Conservation (phyloP, 106 monocot species). For the Iris macrosiphon region DNA sequence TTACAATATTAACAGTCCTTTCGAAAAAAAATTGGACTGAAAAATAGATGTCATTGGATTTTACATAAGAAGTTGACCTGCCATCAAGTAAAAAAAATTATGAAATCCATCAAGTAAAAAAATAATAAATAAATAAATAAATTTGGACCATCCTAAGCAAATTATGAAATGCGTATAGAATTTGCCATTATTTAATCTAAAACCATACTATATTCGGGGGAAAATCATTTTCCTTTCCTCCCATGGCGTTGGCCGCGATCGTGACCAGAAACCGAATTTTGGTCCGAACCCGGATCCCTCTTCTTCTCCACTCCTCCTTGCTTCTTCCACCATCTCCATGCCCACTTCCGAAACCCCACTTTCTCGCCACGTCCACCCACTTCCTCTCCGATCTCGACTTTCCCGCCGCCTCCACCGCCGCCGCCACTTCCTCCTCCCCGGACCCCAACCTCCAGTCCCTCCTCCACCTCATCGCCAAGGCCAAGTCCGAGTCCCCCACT, state of each 20-base stretch:
- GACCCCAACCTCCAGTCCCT: constrained; percentile 20
- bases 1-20: too few species aligned
- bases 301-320: not conserved
- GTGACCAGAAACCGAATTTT: not conserved
- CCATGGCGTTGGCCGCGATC: not conserved
- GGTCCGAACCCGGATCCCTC: not conserved
- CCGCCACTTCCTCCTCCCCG: not conserved
- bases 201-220: too few species aligned
- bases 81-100: too few species aligned
- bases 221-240: not conserved
- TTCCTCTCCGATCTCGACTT: not conserved
- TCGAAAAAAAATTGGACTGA: too few species aligned
- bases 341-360: not conserved
- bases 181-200: too few species aligned
- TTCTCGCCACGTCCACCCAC: not conserved
- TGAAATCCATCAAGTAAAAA: too few species aligned
- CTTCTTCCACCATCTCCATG: not conserved
- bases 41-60: too few species aligned
- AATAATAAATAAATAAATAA: too few species aligned
- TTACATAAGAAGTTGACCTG: too few species aligned
- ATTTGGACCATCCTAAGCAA: too few species aligned
- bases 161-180: too few species aligned
- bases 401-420: not conserved
- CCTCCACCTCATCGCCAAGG: constrained; percentile 32
- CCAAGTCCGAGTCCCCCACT: constrained; percentile 22